A percentile compares a stretch with the other conserved stretches of the same genome.
These are phyloP conservation scores for Luzula sylvatica DNA, from an alignment of 176 grass and related monocot species.

Conservation along the genomic window DNA sequence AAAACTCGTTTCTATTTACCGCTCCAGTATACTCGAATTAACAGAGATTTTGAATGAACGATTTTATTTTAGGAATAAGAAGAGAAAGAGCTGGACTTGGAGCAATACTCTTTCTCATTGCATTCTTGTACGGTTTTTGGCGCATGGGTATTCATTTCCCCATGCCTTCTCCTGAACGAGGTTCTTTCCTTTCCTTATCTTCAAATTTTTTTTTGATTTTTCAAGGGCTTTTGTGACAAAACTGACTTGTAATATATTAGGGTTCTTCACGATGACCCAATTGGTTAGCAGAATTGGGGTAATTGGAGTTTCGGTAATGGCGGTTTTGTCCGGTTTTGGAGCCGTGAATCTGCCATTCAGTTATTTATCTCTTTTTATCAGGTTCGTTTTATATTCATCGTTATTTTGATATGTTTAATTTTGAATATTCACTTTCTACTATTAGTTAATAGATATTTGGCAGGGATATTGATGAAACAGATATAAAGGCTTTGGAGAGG, in stretches of 20 bases:
- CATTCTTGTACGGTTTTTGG: constrained; percentile 90
- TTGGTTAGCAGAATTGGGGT: constrained; percentile 89
- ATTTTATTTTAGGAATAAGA: constrained; percentile 53
- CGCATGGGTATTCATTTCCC: constrained; percentile 99
- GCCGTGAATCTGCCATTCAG: constrained; percentile 90
- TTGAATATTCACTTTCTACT: constrained; percentile 20
- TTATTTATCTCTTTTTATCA: constrained; percentile 93
- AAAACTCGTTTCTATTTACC: background rate
- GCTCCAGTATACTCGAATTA: background rate
- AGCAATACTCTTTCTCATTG: constrained; percentile 57
- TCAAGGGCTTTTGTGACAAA: background rate
- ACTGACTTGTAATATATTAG: constrained; percentile 22
- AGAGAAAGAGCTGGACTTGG: constrained; percentile 56
- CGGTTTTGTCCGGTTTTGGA: constrained; percentile 89
- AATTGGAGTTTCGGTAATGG: constrained; percentile 80
- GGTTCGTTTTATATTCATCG: constrained; percentile 31
- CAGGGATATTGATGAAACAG: constrained; percentile 87
- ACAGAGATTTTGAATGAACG: constrained; percentile 4
- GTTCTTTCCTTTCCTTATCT: constrained; percentile 31
- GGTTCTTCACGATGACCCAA: constrained; percentile 90
- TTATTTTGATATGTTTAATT: background rate
- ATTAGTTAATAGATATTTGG: constrained; percentile 1
- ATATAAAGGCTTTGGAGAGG: constrained; percentile 84
- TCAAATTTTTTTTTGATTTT: too few relatives aligned
- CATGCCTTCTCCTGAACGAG: constrained; percentile 95